These are phyloP conservation scores for Xylariaceae sp. DNA, from an alignment of 2,329 filamentous ascomycete species.

Conservation along the genomic window DNA sequence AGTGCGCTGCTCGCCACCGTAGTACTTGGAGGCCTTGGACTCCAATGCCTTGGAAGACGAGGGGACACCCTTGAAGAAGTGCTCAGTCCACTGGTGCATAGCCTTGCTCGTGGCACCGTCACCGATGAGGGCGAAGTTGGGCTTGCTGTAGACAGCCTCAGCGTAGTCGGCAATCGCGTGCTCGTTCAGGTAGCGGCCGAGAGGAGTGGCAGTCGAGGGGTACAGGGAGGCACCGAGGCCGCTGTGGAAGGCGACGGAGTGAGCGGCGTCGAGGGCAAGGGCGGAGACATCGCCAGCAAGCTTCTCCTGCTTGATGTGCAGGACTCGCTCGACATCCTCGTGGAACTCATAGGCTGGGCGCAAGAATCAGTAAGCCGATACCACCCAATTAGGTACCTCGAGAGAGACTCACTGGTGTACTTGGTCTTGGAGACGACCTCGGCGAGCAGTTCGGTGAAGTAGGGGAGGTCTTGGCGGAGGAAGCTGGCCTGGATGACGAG, in stretches of 20 bases:
- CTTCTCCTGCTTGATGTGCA: conserved; percentile 72
- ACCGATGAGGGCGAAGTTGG: conserved; percentile 85
- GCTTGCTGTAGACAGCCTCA: conserved; percentile 74
- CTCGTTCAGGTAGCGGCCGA: conserved; percentile 75
- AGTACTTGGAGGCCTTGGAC: conserved; percentile 72
- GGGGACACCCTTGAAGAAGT: conserved; percentile 79
- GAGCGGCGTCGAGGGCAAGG: conserved; percentile 79
- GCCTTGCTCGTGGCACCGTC: conserved; percentile 75
- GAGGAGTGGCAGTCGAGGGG: conserved; percentile 64
- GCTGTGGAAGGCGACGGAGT: conserved; percentile 54
- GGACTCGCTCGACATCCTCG: conserved; percentile 75
- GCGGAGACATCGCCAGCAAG: conserved; percentile 57
- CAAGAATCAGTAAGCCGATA: conserved; percentile 16
- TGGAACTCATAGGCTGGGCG: conserved; percentile 75
- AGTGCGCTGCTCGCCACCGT: conserved; percentile 89
- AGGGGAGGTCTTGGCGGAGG: conserved; percentile 89
- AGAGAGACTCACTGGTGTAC: conserved; percentile 60
- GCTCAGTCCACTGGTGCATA: conserved; percentile 81
- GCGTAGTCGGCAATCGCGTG: conserved; percentile 71
- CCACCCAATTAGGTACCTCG: conserved; percentile 10
- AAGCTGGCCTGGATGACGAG: conserved; percentile 91
- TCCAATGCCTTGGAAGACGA: conserved; percentile 50
- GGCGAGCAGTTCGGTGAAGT: conserved; percentile 91
- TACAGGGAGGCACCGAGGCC: conserved; percentile 78
- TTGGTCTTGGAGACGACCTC: conserved; percentile 87